Evolutionary conservation across 192 early-diverging fungal species (phyloP), one percentile per base, ranked within the genome.

Genomic region (Martensiomyces pterosporus): DNA sequence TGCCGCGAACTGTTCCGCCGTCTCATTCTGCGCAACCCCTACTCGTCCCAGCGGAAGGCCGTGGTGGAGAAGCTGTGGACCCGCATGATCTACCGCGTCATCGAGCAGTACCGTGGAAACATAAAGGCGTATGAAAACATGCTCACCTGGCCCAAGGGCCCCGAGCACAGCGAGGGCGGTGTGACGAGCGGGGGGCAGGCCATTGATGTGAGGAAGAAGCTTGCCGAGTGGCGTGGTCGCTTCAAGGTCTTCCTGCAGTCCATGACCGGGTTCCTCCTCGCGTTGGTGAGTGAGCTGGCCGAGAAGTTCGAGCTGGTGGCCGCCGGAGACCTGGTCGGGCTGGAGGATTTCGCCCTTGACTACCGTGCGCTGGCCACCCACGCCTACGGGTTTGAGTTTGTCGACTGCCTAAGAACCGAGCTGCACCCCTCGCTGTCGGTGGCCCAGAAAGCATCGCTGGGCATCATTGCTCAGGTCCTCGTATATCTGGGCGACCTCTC

Each of bases 61-160:
- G 57, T 63, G 2, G 52, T 44, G 40, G 50, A 57, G 48, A 71
- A 71, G 49, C 58, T 71, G 60, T 71, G 68, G 68, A 56, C 64
- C 35, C 51, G 56, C 34, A 24, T 42, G 19, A 59, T 71, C 38
- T 64, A 71, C 27, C 68, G 59, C 15, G 37, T 50, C 14, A 71
- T 71, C 29, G 60, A 60, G 44, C 60, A 71, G 56, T 71, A 71
- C 39, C 68, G 68, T 32, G 57, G 52, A 17, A 52, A 56, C 39
- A 59, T 71, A 34, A 63, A 58, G 35, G 59, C 44, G 49, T 39
- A 58, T 7, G 68, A 71, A 21, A 16, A 35, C 10, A 44, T 49
- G 34, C 47, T 63, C 18, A 39, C 34, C 17, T 45, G 42, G 52
- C 41, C 12, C 16, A 39, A 39, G 13, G 43, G 1, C 16, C 26